Percentiles rank a stretch among this genome's conserved stretches.
phyloP scores from a whole-genome alignment of 371 early-diverging fungal genomes.

The Phascolomyces articulosus region DNA sequence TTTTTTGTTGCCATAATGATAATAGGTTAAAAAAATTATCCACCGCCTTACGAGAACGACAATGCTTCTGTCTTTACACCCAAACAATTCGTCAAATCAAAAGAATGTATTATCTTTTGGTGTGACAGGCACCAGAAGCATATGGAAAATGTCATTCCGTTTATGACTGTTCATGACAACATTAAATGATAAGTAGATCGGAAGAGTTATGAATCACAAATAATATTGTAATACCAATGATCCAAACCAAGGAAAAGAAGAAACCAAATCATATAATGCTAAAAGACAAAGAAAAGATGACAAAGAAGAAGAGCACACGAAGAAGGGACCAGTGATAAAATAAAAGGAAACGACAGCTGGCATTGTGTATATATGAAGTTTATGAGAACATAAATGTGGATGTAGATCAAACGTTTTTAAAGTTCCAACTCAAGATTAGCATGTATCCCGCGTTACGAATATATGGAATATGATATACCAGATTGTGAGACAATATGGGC shows the following conservation, averaged over 20 bases:
- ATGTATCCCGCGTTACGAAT: conserved; percentile 81
- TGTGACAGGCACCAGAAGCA: conserved; percentile 70
- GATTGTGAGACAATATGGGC: conserved; percentile 80
- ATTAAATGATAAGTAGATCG: conserved; percentile 89
- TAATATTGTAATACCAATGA: conserved; percentile 55
- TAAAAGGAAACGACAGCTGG: conserved; percentile 32
- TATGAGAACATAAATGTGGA: conserved; percentile 80
- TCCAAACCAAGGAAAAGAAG: conserved; percentile 11
- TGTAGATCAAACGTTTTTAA: conserved; percentile 90
- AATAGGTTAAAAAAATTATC: too few species aligned
- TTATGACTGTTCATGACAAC: conserved; percentile 83
- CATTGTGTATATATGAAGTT: conserved; percentile 67
- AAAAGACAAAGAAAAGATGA: conserved; percentile 56
- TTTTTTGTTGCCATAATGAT: too few species aligned
- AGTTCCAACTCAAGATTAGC: conserved; percentile 87
- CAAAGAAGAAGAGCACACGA: conserved; percentile 50
- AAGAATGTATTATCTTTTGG: conserved; percentile 70
- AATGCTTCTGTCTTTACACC: conserved; percentile 27
- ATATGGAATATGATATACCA: conserved; percentile 68
- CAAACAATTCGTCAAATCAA: conserved; percentile 38
- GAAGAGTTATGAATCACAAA: conserved; percentile 78
- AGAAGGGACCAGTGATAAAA: conserved; percentile 25
- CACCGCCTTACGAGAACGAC: conserved; percentile 47
- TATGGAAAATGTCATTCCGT: conserved; percentile 79
- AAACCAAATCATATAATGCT: conserved; percentile 30